These are phyloP conservation scores for Tylopilus rubrobrunneus DNA, from an alignment of 768 basidiomycete genomes.

Conservation along the genomic window DNA sequence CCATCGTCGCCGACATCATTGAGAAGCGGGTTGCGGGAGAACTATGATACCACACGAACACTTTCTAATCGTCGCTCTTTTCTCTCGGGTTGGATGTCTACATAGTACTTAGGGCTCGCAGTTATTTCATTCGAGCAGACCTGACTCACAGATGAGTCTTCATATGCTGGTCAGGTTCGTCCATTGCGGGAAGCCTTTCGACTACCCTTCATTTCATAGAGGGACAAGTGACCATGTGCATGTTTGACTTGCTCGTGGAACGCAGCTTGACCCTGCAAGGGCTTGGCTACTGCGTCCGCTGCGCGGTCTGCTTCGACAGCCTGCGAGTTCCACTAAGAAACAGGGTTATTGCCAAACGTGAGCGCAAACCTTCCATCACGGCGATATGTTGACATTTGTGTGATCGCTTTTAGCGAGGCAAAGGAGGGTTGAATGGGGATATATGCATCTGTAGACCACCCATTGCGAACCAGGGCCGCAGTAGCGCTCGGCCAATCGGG, in stretches of 20 bases:
- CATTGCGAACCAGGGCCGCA: neutral
- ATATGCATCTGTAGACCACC: too few relatives aligned
- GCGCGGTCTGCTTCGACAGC: too few relatives aligned
- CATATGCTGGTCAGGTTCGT: neutral
- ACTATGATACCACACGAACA: neutral
- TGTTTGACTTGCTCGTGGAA: too few relatives aligned
- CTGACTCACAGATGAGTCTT: neutral
- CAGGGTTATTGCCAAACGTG: too few relatives aligned
- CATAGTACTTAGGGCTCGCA: neutral
- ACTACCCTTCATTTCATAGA: neutral
- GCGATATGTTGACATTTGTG: too few relatives aligned
- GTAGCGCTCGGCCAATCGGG: too few relatives aligned
- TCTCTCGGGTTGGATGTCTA: neutral
- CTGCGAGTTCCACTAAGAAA: too few relatives aligned
- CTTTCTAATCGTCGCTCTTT: neutral
- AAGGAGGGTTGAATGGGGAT: too few relatives aligned
- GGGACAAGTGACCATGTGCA: neutral
- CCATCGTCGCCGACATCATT: conserved; percentile 61
- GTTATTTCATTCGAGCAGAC: neutral
- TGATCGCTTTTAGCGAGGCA: too few relatives aligned
- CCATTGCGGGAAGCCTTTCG: neutral
- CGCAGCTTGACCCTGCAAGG: too few relatives aligned
- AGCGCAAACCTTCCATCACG: too few relatives aligned
- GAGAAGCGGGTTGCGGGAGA: conserved; percentile 56
- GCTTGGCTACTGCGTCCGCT: too few relatives aligned